A percentile compares a stretch with the other conserved stretches of the same genome.
Conservation (phyloP, 1,139 yeast species). For the Hanseniaspora uvarum region DNA sequence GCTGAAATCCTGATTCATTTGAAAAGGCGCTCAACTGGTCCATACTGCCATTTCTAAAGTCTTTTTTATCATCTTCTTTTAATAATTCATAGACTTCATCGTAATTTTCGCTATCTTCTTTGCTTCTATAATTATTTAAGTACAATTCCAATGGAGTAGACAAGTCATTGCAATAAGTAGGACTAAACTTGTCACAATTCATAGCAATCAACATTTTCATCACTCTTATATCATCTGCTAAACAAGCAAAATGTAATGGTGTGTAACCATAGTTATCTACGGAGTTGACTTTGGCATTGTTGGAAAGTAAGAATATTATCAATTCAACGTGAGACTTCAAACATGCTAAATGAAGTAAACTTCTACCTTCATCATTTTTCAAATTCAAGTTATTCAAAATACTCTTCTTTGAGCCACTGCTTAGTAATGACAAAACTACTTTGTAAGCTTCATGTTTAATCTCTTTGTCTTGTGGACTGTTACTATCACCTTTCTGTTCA, state of each 20-base stretch:
- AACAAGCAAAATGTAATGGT: conserved; percentile 76
- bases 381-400: conserved; percentile 60
- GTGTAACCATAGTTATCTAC: conserved; percentile 74
- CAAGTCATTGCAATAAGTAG: conserved; percentile 21
- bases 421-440: conserved; percentile 42
- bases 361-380: conserved; percentile 73
- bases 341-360: conserved; percentile 75
- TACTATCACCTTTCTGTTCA: conserved; percentile 1
- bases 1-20: conserved; percentile 26
- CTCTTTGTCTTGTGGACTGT: background rate
- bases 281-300: conserved; percentile 70
- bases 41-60: conserved; percentile 33
- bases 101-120: conserved; percentile 6
- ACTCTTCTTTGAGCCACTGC: conserved; percentile 48
- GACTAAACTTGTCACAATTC: conserved; percentile 45
- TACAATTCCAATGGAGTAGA: conserved; percentile 20
- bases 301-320: conserved; percentile 53
- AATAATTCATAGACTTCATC: conserved; percentile 9
- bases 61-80: conserved; percentile 20
- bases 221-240: conserved; percentile 58
- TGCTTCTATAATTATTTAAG: conserved; percentile 18
- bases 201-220: conserved; percentile 42
- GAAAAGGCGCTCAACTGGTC: conserved; percentile 32
- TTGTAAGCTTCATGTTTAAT: conserved; percentile 23
- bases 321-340: conserved; percentile 59